A percentile compares a stretch with the other conserved stretches of the same genome.
Conservation (phyloP, 306 rosid genomes). For the Casuarina cunninghamiana region DNA sequence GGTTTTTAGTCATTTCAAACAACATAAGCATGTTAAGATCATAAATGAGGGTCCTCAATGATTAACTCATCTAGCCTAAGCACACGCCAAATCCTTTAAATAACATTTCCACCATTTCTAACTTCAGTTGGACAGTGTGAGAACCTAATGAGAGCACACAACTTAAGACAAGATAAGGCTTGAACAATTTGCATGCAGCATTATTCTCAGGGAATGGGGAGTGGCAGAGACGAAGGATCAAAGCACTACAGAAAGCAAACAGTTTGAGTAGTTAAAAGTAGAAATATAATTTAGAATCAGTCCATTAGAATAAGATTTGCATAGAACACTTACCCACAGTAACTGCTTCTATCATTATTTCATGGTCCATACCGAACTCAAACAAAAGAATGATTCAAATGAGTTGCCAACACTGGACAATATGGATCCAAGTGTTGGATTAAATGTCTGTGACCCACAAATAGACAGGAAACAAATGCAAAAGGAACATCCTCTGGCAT, state of each 20-base stretch:
- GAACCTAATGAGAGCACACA: background rate
- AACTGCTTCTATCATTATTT: background rate
- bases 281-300: background rate
- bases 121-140: background rate
- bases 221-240: background rate
- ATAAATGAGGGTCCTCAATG: too few species aligned
- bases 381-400: background rate
- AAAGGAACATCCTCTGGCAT: background rate
- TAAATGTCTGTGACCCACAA: background rate
- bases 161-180: background rate
- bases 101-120: background rate
- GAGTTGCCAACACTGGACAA: background rate
- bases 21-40: background rate
- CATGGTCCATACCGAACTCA: background rate
- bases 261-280: background rate
- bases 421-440: background rate
- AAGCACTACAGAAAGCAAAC: background rate
- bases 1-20: background rate
- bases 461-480: background rate
- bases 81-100: background rate
- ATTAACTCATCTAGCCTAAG: too few species aligned
- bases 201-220: background rate
- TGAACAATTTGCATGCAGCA: background rate
- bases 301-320: background rate
- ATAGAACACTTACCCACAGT: background rate